Percentiles rank a stretch among this genome's conserved stretches.
Evolutionary conservation across 2,329 filamentous ascomycete genomes (phyloP).

Genomic region (Colletotrichum spinosum): DNA sequence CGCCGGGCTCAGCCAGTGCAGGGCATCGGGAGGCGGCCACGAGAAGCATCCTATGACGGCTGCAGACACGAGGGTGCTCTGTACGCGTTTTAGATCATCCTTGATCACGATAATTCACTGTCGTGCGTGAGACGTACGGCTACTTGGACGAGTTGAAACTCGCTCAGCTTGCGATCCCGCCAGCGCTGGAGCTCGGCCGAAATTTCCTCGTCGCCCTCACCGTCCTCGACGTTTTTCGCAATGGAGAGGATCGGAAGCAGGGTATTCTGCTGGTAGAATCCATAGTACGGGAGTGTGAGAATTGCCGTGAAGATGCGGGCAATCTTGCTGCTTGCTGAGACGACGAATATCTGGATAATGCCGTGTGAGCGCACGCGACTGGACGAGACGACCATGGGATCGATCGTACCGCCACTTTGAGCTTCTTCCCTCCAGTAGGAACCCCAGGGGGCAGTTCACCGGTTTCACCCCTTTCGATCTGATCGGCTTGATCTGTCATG

Average conservation of each 20-base stretch:
- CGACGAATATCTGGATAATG: constrained; percentile 22
- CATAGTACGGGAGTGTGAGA: constrained; percentile 43
- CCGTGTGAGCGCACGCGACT: constrained; percentile 1
- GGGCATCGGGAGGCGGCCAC: constrained; percentile 38
- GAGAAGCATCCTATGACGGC: constrained; percentile 45
- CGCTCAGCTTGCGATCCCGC: constrained; percentile 40
- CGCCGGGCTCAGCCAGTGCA: constrained; percentile 42
- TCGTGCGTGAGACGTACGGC: constrained; percentile 35
- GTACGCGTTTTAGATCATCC: not conserved
- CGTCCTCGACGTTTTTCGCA: constrained; percentile 31
- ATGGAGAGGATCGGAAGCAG: constrained; percentile 41
- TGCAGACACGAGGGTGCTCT: constrained; percentile 42
- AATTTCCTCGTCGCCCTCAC: constrained; percentile 33
- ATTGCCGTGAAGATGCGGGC: constrained; percentile 30
- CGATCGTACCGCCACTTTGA: constrained; percentile 25
- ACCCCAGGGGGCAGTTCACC: constrained; percentile 18
- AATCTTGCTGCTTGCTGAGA: constrained; percentile 27
- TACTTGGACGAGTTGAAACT: constrained; percentile 41
- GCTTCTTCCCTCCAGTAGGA: constrained; percentile 22
- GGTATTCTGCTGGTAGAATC: constrained; percentile 43
- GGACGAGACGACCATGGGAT: not conserved
- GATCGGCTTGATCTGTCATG: not conserved
- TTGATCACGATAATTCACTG: too few species aligned
- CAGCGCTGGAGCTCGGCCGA: constrained; percentile 38
- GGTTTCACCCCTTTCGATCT: constrained; percentile 18